Conservation (phyloP, 2,329 filamentous ascomycete species). For the Pyrenophora seminiperda region DNA sequence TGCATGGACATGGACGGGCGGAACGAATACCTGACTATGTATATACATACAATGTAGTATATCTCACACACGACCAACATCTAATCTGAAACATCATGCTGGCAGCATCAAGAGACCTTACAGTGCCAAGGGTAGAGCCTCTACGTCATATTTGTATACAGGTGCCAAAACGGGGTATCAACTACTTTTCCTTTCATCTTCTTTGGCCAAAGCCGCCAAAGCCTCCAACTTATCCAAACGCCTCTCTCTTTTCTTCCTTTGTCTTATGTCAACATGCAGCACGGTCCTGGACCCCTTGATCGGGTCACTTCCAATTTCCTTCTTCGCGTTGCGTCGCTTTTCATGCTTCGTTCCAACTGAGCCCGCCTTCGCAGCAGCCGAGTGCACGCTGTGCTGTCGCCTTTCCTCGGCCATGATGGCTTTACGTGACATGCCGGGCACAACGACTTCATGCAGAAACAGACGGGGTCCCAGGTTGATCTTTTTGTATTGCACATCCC, state of each 20-base stretch:
- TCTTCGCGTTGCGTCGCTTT: neutral
- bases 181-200: neutral
- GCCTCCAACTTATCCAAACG: too few species aligned
- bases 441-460: slow-evolving; percentile 9
- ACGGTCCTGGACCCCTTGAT: slow-evolving; percentile 5
- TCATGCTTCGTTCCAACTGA: neutral
- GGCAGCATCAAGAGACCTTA: too few species aligned
- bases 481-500: slow-evolving; percentile 37
- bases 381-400: neutral
- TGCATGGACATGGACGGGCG: too few species aligned
- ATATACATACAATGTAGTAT: too few species aligned
- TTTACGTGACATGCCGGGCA: slow-evolving; percentile 10
- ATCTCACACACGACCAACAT: too few species aligned
- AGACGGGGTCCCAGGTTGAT: slow-evolving; percentile 18
- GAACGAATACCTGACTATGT: too few species aligned
- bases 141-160: too few species aligned
- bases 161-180: too few species aligned
- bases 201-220: too few species aligned
- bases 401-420: slow-evolving; percentile 13
- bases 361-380: neutral
- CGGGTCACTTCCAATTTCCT: neutral
- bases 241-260: neutral
- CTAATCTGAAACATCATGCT: too few species aligned
- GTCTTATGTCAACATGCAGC: slow-evolving; percentile 1
- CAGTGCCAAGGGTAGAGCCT: too few species aligned